Evolutionary conservation across 352 stramenopile genomes (phyloP), one percentile per base, ranked within the genome.

Genomic region (Pelagophyceae sp.): DNA sequence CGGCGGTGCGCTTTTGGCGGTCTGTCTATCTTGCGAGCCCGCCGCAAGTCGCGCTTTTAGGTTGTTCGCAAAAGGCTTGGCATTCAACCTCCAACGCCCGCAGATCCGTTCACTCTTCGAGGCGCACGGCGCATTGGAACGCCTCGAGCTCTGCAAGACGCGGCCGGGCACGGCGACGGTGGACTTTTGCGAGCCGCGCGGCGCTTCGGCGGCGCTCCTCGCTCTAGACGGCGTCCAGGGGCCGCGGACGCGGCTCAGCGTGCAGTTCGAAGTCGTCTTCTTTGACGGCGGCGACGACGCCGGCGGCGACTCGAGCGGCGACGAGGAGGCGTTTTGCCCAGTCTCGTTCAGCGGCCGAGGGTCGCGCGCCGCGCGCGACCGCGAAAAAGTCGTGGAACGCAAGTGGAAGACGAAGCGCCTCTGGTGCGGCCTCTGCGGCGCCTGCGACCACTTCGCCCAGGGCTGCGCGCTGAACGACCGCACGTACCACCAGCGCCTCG

Each of bases 391-490:
- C 2, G n/a, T 74, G 25, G 67, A 74, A 23, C 67, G 38, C 19
- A 25, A 32, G 11, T 58, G 3, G 2, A 74, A 58, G 38, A 11
- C 6, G 3, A 1, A n/a, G 67, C 38, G 35, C 2, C 31, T n/a
- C 15, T 74, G 20, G 23, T 74, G 67, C 67, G 38, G n/a, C 1
- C 67, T 74, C 2, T 74, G 67, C 38, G 67, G 67, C 20, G 29
- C 23, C 27, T 23, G 33, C 35, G 67, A 50, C 35, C 67, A 74
- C 67, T 74, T 60, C 67, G 67, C 33, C 2, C 67, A 74, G 67
- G 67, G 67, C 11, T 74, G 67, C n/a, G 1, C 2, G 33, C 29
- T 74, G 2, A 0, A 1, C 1, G 67, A 74, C 38, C 19, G 5
- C 35, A 11, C 15, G 3, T 74, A 74, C 38, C 67, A 74, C 38